These are phyloP conservation scores for Drechslerella dactyloides DNA, from an alignment of 2,329 filamentous ascomycete species.

Conservation along the genomic window DNA sequence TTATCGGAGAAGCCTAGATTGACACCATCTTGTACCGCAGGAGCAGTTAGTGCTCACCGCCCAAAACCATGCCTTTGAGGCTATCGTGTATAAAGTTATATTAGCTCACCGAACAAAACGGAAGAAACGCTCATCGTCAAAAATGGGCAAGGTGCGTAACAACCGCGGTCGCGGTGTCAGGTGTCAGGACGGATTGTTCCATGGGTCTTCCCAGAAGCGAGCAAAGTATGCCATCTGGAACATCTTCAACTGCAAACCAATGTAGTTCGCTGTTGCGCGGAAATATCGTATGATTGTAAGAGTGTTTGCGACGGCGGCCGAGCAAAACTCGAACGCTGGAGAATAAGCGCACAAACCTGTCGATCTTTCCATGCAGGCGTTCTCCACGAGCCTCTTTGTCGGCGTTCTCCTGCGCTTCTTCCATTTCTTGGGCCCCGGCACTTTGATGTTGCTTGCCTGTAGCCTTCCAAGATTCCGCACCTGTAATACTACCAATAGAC, in stretches of 20 bases:
- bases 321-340: too few species aligned
- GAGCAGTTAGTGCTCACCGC: slow-evolving; percentile 36
- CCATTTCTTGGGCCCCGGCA: slow-evolving; percentile 13
- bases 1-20: too few species aligned
- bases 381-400: slow-evolving; percentile 25
- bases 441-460: slow-evolving; percentile 15
- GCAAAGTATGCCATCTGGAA: slow-evolving; percentile 41
- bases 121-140: neutral
- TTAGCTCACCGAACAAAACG: slow-evolving; percentile 32
- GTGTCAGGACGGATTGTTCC: slow-evolving; percentile 28
- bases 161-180: slow-evolving; percentile 26
- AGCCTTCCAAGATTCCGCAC: slow-evolving; percentile 31
- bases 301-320: too few species aligned
- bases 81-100: slow-evolving; percentile 6
- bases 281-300: too few species aligned
- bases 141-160: neutral
- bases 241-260: neutral
- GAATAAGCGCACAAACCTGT: slow-evolving; percentile 19
- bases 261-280: too few species aligned
- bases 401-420: slow-evolving; percentile 17
- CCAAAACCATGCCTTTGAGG: slow-evolving; percentile 21
- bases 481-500: slow-evolving; percentile 28
- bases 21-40: neutral
- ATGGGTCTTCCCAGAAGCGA: too few species aligned
- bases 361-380: slow-evolving; percentile 23